These are phyloP conservation scores for Triticum aestivum DNA, from an alignment of 176 grass and related monocot genomes.

Conservation along the genomic window DNA sequence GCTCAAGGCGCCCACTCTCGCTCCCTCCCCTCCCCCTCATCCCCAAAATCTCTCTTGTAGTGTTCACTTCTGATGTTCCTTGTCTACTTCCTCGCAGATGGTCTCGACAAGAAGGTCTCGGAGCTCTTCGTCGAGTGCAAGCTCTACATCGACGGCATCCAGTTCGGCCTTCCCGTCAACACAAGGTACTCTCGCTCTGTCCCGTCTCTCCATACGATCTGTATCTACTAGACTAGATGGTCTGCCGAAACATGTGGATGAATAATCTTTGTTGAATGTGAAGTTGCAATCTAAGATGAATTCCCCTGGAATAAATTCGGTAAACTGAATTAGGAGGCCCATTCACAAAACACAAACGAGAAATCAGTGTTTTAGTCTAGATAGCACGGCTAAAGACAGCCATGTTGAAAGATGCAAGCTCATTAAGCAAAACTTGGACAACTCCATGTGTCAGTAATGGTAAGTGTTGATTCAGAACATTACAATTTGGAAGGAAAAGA, in stretches of 20 bases:
- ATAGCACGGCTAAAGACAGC: background rate
- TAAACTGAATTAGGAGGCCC: too few relatives aligned
- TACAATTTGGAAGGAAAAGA: background rate
- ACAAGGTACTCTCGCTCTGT: conserved; percentile 45
- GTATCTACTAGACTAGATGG: background rate
- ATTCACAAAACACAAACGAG: too few relatives aligned
- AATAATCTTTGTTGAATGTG: background rate
- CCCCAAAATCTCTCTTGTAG: background rate
- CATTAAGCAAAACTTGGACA: background rate
- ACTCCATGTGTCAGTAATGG: background rate
- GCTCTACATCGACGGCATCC: conserved; percentile 68
- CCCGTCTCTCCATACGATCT: background rate
- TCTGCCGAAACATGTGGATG: background rate
- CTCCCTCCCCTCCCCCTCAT: background rate
- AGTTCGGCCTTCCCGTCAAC: conserved; percentile 63
- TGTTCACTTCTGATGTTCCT: background rate
- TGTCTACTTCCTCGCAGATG: background rate
- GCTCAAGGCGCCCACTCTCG: background rate
- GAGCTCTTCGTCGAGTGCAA: conserved; percentile 85
- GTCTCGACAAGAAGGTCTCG: conserved; percentile 1
- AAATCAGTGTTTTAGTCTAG: too few relatives aligned
- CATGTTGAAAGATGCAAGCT: background rate
- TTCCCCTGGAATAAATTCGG: background rate
- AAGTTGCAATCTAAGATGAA: background rate
- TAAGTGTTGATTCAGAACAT: background rate